Evolutionary conservation across 768 basidiomycete species (phyloP).

Genomic region (Hortiboletus campestris): DNA sequence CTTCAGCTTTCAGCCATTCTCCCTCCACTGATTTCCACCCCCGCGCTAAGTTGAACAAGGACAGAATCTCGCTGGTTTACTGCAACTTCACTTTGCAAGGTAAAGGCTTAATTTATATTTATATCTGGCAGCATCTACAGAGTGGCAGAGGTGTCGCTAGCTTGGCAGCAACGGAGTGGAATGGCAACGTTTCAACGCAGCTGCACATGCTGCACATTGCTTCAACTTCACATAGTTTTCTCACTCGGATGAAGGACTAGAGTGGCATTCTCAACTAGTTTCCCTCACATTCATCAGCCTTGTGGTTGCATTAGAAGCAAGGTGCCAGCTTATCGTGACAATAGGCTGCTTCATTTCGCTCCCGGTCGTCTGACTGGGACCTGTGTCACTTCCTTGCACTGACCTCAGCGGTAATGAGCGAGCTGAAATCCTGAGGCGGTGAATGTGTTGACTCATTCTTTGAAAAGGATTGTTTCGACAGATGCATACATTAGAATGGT

Average conservation of each 20-base stretch:
- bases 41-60: neutral
- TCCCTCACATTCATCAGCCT: conserved; percentile 5
- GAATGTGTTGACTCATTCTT: neutral
- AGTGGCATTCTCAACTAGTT: neutral
- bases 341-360: neutral
- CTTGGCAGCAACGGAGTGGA: conserved; percentile 5
- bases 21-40: no score
- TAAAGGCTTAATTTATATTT: neutral
- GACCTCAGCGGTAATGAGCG: neutral
- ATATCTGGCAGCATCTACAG: neutral
- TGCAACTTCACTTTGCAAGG: neutral
- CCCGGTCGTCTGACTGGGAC: neutral
- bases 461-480: no score
- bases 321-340: neutral
- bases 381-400: neutral
- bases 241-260: neutral
- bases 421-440: neutral
- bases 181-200: neutral
- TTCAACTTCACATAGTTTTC: neutral
- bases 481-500: neutral
- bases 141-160: neutral
- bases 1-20: neutral
- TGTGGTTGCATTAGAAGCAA: neutral
- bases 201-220: neutral
- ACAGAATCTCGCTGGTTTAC: neutral